Evolutionary conservation across 108 stramenopile genomes (phyloP), one percentile per base, ranked within the genome.

Genomic region (Nitzschia palea): DNA sequence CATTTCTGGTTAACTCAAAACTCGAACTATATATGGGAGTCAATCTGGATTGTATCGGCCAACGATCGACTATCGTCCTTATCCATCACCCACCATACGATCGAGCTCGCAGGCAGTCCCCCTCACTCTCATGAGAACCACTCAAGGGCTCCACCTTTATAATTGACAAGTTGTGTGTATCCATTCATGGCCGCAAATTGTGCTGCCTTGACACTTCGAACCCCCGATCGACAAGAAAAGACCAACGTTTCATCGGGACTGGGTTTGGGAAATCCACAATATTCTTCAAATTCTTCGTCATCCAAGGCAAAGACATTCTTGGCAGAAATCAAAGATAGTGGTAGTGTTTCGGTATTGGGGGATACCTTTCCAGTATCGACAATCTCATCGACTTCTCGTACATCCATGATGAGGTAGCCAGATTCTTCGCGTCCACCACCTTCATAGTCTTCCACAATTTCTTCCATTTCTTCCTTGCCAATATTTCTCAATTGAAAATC

Each of bases 201-300:
- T 3, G 76, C 80, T 6, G 90, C 90, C 35, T 80, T 66, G 8
- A 67, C 53, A 58, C 79, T 80, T 35, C 90, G 63, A 43, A 91
- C 78, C 12, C 90, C 90, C 1, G 87, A 81, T 36, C 75, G 83
- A 60, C 90, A 91, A 10, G 87, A 61, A 71, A 91, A 88, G 0
- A 91, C 90, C 9, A 91, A 26, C 17, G 90, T 73, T 53, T 73
- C 64, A 54, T 91, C 90, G 10, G 75, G 62, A 17, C 44, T 23
- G 6, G 90, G 90, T 61, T 91, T 91, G 0, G 61, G 71, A 74
- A 91, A 91, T 29, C 84, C 82, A 80, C 64, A 87, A 12, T 58
- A 18, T 26, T 86, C 86, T 63, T 86, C 77, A 75, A 91, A 91
- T 44, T 87, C 87, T 10, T 86, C 86, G n/a, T 83, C 81, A n/a